A percentile compares a stretch with the other conserved stretches of the same genome.
Evolutionary conservation across 2,329 filamentous ascomycete genomes (phyloP).

Genomic region (Colletotrichum melonis): DNA sequence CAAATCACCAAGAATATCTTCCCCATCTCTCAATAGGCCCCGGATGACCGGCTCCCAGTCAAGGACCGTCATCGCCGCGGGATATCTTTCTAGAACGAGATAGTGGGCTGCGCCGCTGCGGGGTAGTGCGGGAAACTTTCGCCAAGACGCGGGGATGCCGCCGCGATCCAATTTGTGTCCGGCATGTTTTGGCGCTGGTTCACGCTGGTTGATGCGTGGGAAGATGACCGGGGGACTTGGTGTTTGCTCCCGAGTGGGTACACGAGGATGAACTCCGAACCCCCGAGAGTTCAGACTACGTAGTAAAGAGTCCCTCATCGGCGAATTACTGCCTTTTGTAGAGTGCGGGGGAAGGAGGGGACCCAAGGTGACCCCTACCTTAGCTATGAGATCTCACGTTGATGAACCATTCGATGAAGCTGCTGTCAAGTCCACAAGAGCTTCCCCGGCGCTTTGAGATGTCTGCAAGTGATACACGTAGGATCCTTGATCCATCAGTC

Average conservation of each 20-base stretch:
- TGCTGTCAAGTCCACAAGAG: not conserved
- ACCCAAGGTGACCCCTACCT: not conserved
- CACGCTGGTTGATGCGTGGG: not conserved
- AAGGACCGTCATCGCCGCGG: slow-evolving; percentile 24
- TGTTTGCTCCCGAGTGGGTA: not conserved
- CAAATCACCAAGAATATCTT: slow-evolving; percentile 4
- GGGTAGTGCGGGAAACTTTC: slow-evolving; percentile 29
- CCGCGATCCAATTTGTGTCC: slow-evolving; percentile 4
- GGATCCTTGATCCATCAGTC: not conserved
- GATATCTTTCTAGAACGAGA: slow-evolving; percentile 14
- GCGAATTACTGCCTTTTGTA: slow-evolving; percentile 12
- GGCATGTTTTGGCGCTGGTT: not conserved
- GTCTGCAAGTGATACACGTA: not conserved
- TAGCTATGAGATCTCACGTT: not conserved
- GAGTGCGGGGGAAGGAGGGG: not conserved
- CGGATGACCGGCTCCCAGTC: slow-evolving; percentile 8
- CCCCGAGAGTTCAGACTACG: slow-evolving; percentile 4
- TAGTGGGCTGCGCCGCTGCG: slow-evolving; percentile 12
- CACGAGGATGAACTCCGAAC: slow-evolving; percentile 15
- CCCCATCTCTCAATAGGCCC: not conserved
- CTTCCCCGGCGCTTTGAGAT: slow-evolving; percentile 1
- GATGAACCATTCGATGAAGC: not conserved
- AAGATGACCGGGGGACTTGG: not conserved
- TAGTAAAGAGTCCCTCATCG: not conserved
- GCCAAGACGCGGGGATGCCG: slow-evolving; percentile 23